A percentile compares a stretch with the other conserved stretches of the same genome.
Evolutionary conservation across 2,329 filamentous ascomycete species (phyloP).

Genomic region (Exophiala mesophila): DNA sequence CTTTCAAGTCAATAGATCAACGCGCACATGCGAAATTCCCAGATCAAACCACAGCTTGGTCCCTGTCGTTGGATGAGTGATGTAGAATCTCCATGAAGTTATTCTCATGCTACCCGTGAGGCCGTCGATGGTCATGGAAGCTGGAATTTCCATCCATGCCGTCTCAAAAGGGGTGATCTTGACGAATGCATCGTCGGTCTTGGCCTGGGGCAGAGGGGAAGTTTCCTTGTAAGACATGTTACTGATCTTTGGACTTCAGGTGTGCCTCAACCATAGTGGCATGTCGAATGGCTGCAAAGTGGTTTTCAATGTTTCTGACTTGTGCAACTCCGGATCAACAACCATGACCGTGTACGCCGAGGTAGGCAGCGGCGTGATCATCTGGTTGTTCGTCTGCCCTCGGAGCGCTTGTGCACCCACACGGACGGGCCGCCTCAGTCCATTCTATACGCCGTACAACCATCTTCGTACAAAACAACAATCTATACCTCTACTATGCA

Average conservation of each 20-base stretch:
- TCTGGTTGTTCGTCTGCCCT: no score
- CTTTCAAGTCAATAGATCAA: slow-evolving; percentile 1
- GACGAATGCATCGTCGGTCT: slow-evolving; percentile 2
- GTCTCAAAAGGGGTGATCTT: not conserved
- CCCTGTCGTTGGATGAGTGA: slow-evolving; percentile 7
- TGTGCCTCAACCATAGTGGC: no score
- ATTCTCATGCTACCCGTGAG: not conserved
- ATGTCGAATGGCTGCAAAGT: no score
- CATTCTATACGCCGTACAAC: no score
- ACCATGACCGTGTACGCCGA: no score
- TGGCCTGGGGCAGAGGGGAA: not conserved
- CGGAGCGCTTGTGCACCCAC: no score
- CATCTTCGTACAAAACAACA: no score
- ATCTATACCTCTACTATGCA: no score
- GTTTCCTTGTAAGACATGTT: slow-evolving; percentile 2
- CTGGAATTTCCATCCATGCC: not conserved
- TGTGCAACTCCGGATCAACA: not conserved
- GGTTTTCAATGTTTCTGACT: not conserved
- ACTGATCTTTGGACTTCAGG: no score
- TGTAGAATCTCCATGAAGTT: slow-evolving; percentile 3
- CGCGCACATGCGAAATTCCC: slow-evolving; percentile 27
- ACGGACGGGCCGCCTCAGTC: no score
- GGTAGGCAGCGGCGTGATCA: no score
- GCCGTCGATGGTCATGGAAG: not conserved
- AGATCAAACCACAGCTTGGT: slow-evolving; percentile 29